phyloP scores from a whole-genome alignment of 2,329 filamentous ascomycete species.

The Colletotrichum sp. region DNA sequence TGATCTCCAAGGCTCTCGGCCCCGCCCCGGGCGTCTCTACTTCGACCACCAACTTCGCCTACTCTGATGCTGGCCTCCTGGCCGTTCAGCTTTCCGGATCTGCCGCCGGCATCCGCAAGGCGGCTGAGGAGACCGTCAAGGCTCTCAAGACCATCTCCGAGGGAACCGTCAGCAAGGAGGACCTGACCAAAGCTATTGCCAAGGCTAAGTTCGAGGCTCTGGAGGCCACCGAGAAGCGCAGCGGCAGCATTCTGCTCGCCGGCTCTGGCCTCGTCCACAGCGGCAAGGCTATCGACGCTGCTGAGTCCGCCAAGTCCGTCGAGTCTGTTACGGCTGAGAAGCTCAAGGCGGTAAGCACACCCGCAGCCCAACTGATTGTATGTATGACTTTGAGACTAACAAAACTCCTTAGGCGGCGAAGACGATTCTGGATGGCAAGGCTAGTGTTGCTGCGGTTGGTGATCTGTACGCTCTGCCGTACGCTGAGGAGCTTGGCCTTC shows the following conservation, averaged over 20 bases:
- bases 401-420: conserved; percentile 74
- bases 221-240: conserved; percentile 79
- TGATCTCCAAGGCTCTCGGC: conserved; percentile 80
- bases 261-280: conserved; percentile 84
- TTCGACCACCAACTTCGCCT: conserved; percentile 78
- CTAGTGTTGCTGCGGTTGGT: conserved; percentile 86
- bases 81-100: conserved; percentile 81
- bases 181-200: conserved; percentile 89
- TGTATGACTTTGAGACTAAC: conserved; percentile 29
- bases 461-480: conserved; percentile 91
- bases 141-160: conserved; percentile 81
- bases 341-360: conserved; percentile 77
- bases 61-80: conserved; percentile 94
- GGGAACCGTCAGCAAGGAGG: conserved; percentile 79
- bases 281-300: conserved; percentile 83
- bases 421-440: conserved; percentile 85
- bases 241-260: conserved; percentile 80
- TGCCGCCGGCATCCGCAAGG: conserved; percentile 74
- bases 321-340: conserved; percentile 83
- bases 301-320: conserved; percentile 78
- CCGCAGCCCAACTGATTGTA: neutral
- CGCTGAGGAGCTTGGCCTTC: conserved; percentile 91
- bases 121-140: conserved; percentile 79
- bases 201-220: conserved; percentile 93
- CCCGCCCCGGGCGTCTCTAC: conserved; percentile 70